Base-by-base conservation (phyloP, 1,284 basidiomycete genomes). In the Heterobasidion occidentale region DNA sequence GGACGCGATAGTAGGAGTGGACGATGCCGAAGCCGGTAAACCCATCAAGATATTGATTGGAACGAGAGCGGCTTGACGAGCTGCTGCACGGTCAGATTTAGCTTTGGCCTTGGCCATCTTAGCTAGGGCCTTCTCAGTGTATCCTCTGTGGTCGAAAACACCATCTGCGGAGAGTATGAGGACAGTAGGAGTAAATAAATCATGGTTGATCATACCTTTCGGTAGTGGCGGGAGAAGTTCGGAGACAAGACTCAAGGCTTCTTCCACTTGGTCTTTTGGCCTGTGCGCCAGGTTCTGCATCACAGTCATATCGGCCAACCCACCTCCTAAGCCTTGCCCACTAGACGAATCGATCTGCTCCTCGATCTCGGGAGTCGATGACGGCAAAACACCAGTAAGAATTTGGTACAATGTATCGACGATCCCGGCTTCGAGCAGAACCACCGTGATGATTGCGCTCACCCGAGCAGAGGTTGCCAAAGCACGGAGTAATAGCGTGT, bases 221-320 rank as follows among this genome's bases (percentile, higher is more conserved):
- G 94, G 92, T 34, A 94, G 71, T 8, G 95, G 91, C 0, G 95
- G 95, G 71, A 98, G 81, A 15, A 98, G 72, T 68, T 98, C 95
- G 42, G 89, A 90, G 27, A 95, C 78, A 17, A 98, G 79, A 60
- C 87, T 88, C 33, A 98, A 74, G 0, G 91, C 86, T 71, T 98
- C 94, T 71, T 97, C 94, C 7, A 98, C 83, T 69, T 97, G 94
- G 62, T 98, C 96, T 73, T 98, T 98, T 9, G 96, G 92, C 44
- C 94, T 81, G 69, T 98, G 94, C 0, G 94, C 94, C 38, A 99
- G 76, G 68, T 96, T 98, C 73, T 98, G 93, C 83, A 98, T 92
- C 38, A 99, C 92, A 7, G 92, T 90, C 92, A 98, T 95, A 69
- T 98, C 95, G 4, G 91, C 90, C 7, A 94, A 71, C 20, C 92